Evolutionary conservation across 78 protist species (phyloP), one percentile per base, ranked within the genome.

Genomic region (Paratrimastix pyriformis): DNA sequence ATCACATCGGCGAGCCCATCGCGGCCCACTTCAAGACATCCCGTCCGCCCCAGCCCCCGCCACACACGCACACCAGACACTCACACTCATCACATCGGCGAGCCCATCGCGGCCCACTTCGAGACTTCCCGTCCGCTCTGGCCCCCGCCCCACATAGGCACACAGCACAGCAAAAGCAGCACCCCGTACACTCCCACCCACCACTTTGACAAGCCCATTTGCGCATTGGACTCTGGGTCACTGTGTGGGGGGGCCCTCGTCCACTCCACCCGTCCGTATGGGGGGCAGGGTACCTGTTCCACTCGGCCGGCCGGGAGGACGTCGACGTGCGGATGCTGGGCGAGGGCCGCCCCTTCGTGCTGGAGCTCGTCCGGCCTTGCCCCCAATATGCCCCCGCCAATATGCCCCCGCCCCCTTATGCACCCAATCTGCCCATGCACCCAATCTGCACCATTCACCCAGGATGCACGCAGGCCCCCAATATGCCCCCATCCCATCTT

Each of bases 261-360:
- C 29, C 42, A 33, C 68, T 62, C 37, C 13, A 29, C 68, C 29
- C 29, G 11, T 21, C 21, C 37, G 15, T 62, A 15, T 13, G 18
- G 68, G 68, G 39, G 24, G 68, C 15, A 15, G 11, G 24, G 11
- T 62, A 15, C 37, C 68, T 62, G 39, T 69, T 69, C 54, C 55
- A 42, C 29, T 3, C 74, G 38, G 55, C 74, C 4, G 86, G 82
- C 21, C 75, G 86, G 0, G 86, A 82, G 59, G 82, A 82, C 45
- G 73, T 73, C 13, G 86, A 82, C 57, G 86, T 82, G 82, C 58
- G 86, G 30, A 82, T 82, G 86, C 81, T 82, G n/a, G 86, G 86
- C 39, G 13, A 8, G 6, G 86, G 86, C 38, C n/a, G 86, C 3
- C 74, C 74, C 8, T 69, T 69, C 54, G 4, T 5, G 3, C n/a